Percentiles rank a stretch among this genome's conserved stretches.
phyloP scores from a whole-genome alignment of 129 eudicot genomes.

The Cynara cardunculus region DNA sequence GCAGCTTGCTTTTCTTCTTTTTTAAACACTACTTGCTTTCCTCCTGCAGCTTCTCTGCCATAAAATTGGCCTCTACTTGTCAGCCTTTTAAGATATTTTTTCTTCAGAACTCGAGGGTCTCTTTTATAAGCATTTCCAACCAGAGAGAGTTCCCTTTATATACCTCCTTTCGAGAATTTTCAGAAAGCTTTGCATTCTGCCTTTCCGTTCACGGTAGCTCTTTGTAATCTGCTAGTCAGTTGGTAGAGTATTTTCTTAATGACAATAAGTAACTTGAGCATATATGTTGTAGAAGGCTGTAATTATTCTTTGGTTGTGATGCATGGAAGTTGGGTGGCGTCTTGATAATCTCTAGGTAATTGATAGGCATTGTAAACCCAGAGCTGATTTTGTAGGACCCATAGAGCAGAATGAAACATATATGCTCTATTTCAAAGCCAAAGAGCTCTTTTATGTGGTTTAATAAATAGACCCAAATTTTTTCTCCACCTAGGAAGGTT shows the following conservation, averaged over 20 bases:
- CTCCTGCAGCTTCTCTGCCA: slow-evolving; percentile 67
- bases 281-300: not conserved
- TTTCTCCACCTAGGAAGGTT: no score
- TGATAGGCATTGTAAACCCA: no score
- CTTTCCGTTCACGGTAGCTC: slow-evolving; percentile 39
- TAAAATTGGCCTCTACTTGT: slow-evolving; percentile 49
- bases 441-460: no score
- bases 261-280: not conserved
- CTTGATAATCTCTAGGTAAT: no score
- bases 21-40: slow-evolving; percentile 67
- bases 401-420: no score
- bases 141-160: slow-evolving; percentile 33
- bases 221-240: not conserved
- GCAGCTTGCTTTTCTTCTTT: slow-evolving; percentile 81
- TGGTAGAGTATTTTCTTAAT: no score
- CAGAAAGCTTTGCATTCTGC: slow-evolving; percentile 65
- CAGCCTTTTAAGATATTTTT: slow-evolving; percentile 59
- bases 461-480: no score
- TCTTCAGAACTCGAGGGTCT: slow-evolving; percentile 53
- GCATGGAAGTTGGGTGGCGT: no score
- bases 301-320: not conserved
- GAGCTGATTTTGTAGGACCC: no score
- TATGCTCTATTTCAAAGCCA: no score
- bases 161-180: slow-evolving; percentile 69
- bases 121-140: slow-evolving; percentile 63